Evolutionary conservation across 1,139 yeast genomes (phyloP), one percentile per base, ranked within the genome.

Genomic region (Kurtzmaniella natalensis): DNA sequence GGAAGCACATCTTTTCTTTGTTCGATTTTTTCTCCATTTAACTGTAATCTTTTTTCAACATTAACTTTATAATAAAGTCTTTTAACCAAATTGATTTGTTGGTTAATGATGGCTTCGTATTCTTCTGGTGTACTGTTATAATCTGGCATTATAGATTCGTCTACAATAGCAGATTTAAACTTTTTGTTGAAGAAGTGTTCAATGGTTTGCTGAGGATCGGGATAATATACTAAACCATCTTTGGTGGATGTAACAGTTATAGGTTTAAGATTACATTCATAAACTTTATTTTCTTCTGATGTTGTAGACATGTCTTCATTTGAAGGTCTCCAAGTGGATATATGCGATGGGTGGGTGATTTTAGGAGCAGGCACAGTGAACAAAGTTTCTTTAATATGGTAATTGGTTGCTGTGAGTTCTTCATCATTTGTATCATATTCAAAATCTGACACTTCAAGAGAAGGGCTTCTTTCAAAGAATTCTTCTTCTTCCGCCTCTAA

Each of bases 331-430:
- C 95, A 57, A 62, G 84, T 35, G 67, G 76, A 45, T 65, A 73
- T 53, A 59, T 87, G 95, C 4, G 77, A 70, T 2, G 96, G 96
- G 51, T 87, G 89, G 0, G 94, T 81, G 4, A 86, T 69, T 7
- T 75, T 57, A 18, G 81, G 82, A 8, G 70, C 68, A 1, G 87
- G 83, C 5, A 76, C 61, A 2, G 72, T 50, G 32, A 67, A 67
- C 25, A 63, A 70, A 15, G 84, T 47, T 7, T 62, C 64, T 11
- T 81, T 57, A 11, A 65, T 34, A 34, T 57, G 63, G 37, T 55
- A 51, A 40, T 45, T 51, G 44, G 65, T 51, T 20, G 11, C 24
- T 14, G 21, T 16, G 15, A 30, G 32, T 8, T 24, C 27, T 7
- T 17, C 17, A 9, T 30, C 27, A 11, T 9, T 18, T 8, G 23